A percentile compares a stretch with the other conserved stretches of the same genome.
These are phyloP conservation scores for Ganoderma meredithae DNA, from an alignment of 1,284 basidiomycete genomes.

Conservation along the genomic window DNA sequence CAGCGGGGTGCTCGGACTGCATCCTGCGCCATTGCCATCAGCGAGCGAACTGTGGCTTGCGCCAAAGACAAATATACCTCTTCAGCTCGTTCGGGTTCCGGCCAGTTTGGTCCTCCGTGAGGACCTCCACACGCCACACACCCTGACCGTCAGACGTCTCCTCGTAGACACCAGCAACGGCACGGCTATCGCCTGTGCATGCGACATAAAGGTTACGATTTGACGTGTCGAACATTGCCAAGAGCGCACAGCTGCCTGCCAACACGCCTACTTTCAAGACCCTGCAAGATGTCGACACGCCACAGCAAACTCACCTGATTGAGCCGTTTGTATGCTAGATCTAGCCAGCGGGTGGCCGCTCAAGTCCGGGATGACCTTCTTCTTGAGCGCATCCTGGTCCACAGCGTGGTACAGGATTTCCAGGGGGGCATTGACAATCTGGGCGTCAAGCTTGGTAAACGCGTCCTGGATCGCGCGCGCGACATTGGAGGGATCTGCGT, in stretches of 20 bases:
- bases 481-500: conserved; percentile 68
- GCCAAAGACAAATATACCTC: conserved; percentile 52
- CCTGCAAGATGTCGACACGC: background rate
- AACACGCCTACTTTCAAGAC: background rate
- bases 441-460: conserved; percentile 80
- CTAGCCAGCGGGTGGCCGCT: conserved; percentile 74
- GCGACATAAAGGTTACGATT: conserved; percentile 88
- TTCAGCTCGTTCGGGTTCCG: conserved; percentile 85
- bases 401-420: conserved; percentile 71
- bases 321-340: conserved; percentile 79
- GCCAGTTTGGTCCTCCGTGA: conserved; percentile 96
- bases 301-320: conserved; percentile 58
- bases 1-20: conserved; percentile 86
- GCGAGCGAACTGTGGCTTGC: background rate
- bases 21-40: conserved; percentile 59
- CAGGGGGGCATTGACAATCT: conserved; percentile 82
- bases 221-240: conserved; percentile 86
- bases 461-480: conserved; percentile 80
- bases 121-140: conserved; percentile 88
- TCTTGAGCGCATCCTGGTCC: conserved; percentile 53
- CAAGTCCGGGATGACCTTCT: conserved; percentile 68
- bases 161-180: conserved; percentile 95
- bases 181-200: conserved; percentile 93
- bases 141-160: conserved; percentile 62
- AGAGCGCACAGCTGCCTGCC: conserved; percentile 87